These are phyloP conservation scores for Aureobasidium sp. DNA, from an alignment of 2,329 filamentous ascomycete species.

Conservation along the genomic window DNA sequence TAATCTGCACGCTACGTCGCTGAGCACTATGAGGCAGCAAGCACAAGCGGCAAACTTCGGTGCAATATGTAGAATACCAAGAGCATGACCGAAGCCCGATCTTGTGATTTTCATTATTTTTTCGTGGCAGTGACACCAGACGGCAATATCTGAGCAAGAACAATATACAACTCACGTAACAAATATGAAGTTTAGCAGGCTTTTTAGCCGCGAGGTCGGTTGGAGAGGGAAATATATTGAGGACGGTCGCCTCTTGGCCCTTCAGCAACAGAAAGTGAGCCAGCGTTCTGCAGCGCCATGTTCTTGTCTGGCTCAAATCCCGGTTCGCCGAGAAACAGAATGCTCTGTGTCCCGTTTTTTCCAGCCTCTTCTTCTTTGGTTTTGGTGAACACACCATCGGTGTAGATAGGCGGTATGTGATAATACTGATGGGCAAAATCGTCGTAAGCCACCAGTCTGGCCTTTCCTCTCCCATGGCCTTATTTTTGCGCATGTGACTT, in stretches of 20 bases:
- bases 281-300: neutral
- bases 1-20: neutral
- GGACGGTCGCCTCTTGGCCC: neutral
- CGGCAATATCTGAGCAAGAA: neutral
- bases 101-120: neutral
- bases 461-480: neutral
- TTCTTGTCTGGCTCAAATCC: neutral
- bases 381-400: neutral
- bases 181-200: neutral
- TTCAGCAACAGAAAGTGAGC: neutral
- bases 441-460: neutral
- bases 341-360: neutral
- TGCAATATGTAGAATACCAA: slow-evolving; percentile 3
- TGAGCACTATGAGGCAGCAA: neutral
- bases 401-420: slow-evolving; percentile 5
- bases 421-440: neutral
- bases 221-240: neutral
- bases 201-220: neutral
- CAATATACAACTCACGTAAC: neutral
- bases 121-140: neutral
- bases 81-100: neutral
- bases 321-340: neutral
- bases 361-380: neutral
- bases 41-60: neutral
- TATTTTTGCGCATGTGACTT: neutral